Conservation (phyloP, 2,329 filamentous ascomycete species). For the Trichoderma atrobrunneum region DNA sequence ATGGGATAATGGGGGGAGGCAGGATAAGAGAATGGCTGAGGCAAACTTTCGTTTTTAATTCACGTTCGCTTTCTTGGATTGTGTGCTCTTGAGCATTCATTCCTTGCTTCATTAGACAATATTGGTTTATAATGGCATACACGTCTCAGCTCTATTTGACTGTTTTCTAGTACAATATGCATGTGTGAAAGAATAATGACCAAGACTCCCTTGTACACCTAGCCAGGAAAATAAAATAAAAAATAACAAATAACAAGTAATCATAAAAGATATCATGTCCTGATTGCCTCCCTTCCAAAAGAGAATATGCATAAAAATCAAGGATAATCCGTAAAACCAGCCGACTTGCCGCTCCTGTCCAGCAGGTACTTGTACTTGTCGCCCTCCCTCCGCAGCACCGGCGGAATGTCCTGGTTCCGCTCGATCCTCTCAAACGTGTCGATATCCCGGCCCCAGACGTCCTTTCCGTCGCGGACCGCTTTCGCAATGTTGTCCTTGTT, state of each 20-base stretch:
- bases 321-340: constrained; percentile 49
- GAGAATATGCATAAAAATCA: constrained; percentile 16
- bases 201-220: not conserved
- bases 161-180: not conserved
- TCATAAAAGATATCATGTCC: not conserved
- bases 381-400: constrained; percentile 40
- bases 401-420: constrained; percentile 51
- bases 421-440: constrained; percentile 50
- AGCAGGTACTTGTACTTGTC: constrained; percentile 46
- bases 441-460: constrained; percentile 51
- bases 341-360: constrained; percentile 44
- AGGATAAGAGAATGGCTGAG: not conserved
- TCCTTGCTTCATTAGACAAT: not conserved
- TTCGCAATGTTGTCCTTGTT: constrained; percentile 48
- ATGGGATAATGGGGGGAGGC: not conserved
- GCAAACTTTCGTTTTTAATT: not conserved
- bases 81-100: not conserved
- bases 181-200: not conserved
- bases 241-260: not conserved
- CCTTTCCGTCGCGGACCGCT: constrained; percentile 49
- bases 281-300: not conserved
- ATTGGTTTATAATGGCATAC: not conserved
- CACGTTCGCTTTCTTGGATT: not conserved
- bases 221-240: not conserved
- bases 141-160: not conserved